Evolutionary conservation across 805 yeast species (phyloP).

Genomic region (Zygoascus flipseniorum): DNA sequence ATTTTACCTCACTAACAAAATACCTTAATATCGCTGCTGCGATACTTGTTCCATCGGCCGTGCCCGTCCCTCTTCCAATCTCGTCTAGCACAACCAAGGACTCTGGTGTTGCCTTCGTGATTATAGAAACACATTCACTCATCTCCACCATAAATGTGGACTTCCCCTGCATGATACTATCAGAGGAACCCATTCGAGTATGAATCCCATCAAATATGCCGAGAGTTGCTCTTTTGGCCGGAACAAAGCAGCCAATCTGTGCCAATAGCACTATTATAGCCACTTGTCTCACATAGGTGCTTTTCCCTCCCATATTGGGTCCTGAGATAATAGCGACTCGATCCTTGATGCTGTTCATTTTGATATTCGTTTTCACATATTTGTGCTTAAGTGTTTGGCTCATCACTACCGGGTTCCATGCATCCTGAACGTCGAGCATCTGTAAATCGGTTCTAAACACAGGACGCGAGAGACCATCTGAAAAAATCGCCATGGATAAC

Average conservation of each 20-base stretch:
- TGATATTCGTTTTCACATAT: slow-evolving; percentile 62
- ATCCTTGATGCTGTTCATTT: slow-evolving; percentile 38
- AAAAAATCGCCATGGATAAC: slow-evolving; percentile 54
- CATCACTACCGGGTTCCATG: slow-evolving; percentile 64
- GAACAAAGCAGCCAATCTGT: slow-evolving; percentile 70
- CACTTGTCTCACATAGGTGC: slow-evolving; percentile 64
- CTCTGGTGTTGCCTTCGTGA: slow-evolving; percentile 40
- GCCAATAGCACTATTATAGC: slow-evolving; percentile 66
- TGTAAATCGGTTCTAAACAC: slow-evolving; percentile 34
- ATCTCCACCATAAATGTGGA: slow-evolving; percentile 81
- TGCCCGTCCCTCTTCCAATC: slow-evolving; percentile 68
- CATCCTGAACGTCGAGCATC: slow-evolving; percentile 41
- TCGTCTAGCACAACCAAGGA: slow-evolving; percentile 67
- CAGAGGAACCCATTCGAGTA: slow-evolving; percentile 50
- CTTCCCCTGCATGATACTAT: slow-evolving; percentile 62
- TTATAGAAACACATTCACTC: slow-evolving; percentile 53
- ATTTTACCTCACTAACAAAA: slow-evolving; percentile 36
- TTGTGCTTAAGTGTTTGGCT: slow-evolving; percentile 30
- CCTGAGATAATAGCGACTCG: slow-evolving; percentile 67
- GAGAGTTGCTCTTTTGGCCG: slow-evolving; percentile 51
- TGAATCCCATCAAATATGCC: slow-evolving; percentile 57
- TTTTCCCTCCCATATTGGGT: slow-evolving; percentile 86
- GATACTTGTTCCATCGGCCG: slow-evolving; percentile 73
- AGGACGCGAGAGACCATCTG: slow-evolving; percentile 44
- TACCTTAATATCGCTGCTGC: slow-evolving; percentile 66